Evolutionary conservation across 2,329 filamentous ascomycete species (phyloP).

Genomic region (Sclerotinia minor): DNA sequence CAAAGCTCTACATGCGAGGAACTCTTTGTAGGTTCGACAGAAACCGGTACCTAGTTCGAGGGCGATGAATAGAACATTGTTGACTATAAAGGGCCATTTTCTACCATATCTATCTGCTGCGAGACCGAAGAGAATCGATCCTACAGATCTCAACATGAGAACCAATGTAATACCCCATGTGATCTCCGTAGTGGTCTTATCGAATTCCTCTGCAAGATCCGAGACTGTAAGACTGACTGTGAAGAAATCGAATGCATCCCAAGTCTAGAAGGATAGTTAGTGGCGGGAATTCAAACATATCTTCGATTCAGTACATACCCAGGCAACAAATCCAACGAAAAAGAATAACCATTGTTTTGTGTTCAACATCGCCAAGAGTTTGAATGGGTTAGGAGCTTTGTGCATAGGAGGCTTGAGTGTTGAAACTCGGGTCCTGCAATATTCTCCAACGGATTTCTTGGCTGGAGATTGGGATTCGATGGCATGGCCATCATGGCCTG

Average conservation of each 20-base stretch:
- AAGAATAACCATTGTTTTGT: constrained; percentile 73
- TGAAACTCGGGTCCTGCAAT: constrained; percentile 54
- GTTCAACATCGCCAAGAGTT: constrained; percentile 63
- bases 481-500: constrained; percentile 2
- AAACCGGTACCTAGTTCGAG: constrained; percentile 77
- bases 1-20: constrained; percentile 71
- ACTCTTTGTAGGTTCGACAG: constrained; percentile 62
- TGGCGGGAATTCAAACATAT: neutral
- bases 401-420: constrained; percentile 60
- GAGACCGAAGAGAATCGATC: constrained; percentile 74
- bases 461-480: constrained; percentile 33
- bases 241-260: constrained; percentile 83
- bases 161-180: constrained; percentile 75
- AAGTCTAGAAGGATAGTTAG: constrained; percentile 47
- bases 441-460: constrained; percentile 40
- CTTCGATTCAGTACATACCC: constrained; percentile 45
- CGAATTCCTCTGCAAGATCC: constrained; percentile 63
- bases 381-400: constrained; percentile 69
- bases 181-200: constrained; percentile 63
- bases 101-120: constrained; percentile 77
- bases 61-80: constrained; percentile 70
- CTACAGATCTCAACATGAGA: constrained; percentile 70
- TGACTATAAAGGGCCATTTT: constrained; percentile 77
- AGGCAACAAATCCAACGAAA: constrained; percentile 70
- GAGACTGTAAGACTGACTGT: constrained; percentile 75